Percentiles rank a stretch among this genome's conserved stretches.
Conservation (phyloP, 129 eudicot genomes). For the Pulicaria dysenterica region DNA sequence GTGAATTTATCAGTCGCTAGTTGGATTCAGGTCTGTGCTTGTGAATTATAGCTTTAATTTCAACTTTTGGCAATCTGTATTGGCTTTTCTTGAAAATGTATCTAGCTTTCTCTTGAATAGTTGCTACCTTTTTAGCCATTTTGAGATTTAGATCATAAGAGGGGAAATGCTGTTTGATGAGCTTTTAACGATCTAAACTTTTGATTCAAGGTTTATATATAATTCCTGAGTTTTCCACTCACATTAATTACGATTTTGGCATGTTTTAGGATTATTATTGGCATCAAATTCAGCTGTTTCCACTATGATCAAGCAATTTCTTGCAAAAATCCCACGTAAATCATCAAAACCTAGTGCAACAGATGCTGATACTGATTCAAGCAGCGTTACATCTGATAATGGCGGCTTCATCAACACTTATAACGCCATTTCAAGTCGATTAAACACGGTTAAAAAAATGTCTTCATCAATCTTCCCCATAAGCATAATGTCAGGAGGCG, state of each 20-base stretch:
- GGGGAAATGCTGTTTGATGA: not conserved
- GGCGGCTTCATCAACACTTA: slow-evolving; percentile 48
- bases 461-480: slow-evolving; percentile 68
- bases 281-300: slow-evolving; percentile 36
- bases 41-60: too few relatives aligned
- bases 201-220: slow-evolving; percentile 6
- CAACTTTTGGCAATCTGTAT: too few relatives aligned
- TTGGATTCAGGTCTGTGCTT: too few relatives aligned
- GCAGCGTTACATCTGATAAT: slow-evolving; percentile 33
- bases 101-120: too few relatives aligned
- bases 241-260: not conserved
- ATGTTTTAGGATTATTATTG: slow-evolving; percentile 34
- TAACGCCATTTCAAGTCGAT: slow-evolving; percentile 52
- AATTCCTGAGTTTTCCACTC: slow-evolving; percentile 18
- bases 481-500: slow-evolving; percentile 45
- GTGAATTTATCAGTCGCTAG: too few relatives aligned
- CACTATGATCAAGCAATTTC: slow-evolving; percentile 69
- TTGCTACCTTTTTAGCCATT: too few relatives aligned
- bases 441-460: slow-evolving; percentile 58
- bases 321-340: slow-evolving; percentile 62
- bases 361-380: slow-evolving; percentile 41
- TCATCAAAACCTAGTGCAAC: slow-evolving; percentile 44
- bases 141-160: too few relatives aligned
- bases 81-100: too few relatives aligned
- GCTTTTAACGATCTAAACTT: too few relatives aligned